Evolutionary conservation across 345 rosid genomes (phyloP), one percentile per base, ranked within the genome.

Genomic region (Zanthoxylum bungeanum): DNA sequence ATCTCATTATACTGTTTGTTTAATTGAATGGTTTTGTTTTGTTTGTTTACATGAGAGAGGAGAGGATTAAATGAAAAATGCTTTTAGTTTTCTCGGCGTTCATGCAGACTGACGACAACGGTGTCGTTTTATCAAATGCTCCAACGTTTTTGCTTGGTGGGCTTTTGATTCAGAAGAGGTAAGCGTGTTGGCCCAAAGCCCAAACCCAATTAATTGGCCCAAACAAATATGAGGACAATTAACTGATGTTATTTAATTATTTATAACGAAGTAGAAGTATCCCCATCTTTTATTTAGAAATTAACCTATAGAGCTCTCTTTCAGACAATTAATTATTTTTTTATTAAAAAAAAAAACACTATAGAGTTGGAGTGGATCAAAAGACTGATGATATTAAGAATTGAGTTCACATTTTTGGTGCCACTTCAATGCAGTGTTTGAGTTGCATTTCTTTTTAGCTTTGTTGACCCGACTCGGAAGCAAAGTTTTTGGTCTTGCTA

Each of bases 1-100:
- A 37, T 7, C 33, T 64, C 82, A 71, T 66, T 8, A 52, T 42
- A n/a, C n/a, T 44, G 31, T 11, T 40, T 19, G 8, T 27, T n/a
- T 6, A 28, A n/a, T 52, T 12, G 53, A 39, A 55, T 1, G 7
- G 34, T 44, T 19, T 58, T 12, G 9, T 57, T n/a, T 1, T 50
- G n/a, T n/a, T 50, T 19, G 4, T 5, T 9, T 0, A 0, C 0
- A n/a, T 2, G 34, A 5, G 17, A 64, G 37, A 14, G 34, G 7
- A 9, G 28, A 61, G 51, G 28, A 28, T n/a, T 7, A 30, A 65
- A 44, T 14, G 19, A 44, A 44, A 14, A 44, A 44, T 44, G 49
- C 49, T 42, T 14, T 19, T 12, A 6, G 12, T 44, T 44, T 42
- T 42, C 47, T 3, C 5, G 19, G 49, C 0, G 47, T 28, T 30